A percentile compares a stretch with the other conserved stretches of the same genome.
Evolutionary conservation across 1,139 yeast species (phyloP).

Genomic region (Wickerhamomyces sp.): DNA sequence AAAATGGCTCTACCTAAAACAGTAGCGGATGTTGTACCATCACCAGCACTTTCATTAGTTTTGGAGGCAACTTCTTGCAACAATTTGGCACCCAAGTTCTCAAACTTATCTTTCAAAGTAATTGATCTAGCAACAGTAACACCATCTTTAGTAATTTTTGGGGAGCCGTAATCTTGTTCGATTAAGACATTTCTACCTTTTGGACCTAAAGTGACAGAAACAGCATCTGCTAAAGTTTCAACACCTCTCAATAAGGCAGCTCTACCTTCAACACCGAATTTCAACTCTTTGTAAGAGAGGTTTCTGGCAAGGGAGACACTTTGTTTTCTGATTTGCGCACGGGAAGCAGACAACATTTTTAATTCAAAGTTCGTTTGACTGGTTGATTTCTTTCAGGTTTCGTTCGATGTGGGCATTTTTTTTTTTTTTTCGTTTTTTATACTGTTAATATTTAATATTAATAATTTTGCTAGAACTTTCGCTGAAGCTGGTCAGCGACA

Average conservation of each 20-base stretch:
- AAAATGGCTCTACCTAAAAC: conserved; percentile 95
- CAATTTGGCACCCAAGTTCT: conserved; percentile 93
- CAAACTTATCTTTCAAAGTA: conserved; percentile 85
- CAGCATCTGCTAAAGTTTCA: conserved; percentile 95
- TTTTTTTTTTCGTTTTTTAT: too few species aligned
- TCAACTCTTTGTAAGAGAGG: conserved; percentile 88
- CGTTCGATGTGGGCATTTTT: neutral
- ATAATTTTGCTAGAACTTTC: conserved; percentile 14
- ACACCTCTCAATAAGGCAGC: conserved; percentile 96
- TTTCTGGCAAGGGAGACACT: conserved; percentile 46
- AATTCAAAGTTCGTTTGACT: neutral
- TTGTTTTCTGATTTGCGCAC: conserved; percentile 42
- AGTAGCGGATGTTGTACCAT: conserved; percentile 98
- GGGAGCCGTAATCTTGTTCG: conserved; percentile 96
- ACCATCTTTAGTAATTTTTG: conserved; percentile 99
- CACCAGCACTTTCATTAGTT: conserved; percentile 98
- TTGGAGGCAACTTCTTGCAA: conserved; percentile 97
- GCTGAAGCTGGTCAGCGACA: neutral
- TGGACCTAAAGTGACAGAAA: conserved; percentile 95
- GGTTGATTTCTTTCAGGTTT: too few species aligned
- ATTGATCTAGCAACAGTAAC: conserved; percentile 95
- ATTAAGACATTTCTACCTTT: conserved; percentile 97
- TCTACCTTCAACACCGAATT: conserved; percentile 98
- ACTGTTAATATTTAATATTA: neutral
- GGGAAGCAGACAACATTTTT: conserved; percentile 53